These are phyloP conservation scores for Wickerhamiella vanderwaltii DNA, from an alignment of 805 yeast species.

Conservation along the genomic window DNA sequence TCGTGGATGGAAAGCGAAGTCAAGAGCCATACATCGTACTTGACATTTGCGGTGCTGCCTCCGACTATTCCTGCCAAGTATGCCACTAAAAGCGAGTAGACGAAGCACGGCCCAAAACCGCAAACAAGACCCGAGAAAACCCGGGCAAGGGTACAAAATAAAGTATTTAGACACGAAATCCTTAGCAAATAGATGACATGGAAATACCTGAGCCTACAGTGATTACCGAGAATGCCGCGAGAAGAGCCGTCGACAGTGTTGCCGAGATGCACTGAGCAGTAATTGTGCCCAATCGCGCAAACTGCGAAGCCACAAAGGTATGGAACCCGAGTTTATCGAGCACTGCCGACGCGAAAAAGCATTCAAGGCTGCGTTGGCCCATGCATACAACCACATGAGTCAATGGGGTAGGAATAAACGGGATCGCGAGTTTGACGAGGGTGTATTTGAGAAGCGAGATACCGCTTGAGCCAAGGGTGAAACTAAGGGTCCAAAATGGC, in stretches of 20 bases:
- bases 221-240: constrained; percentile 17
- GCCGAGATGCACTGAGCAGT: constrained; percentile 13
- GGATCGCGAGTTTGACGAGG: constrained; percentile 17
- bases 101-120: too few species aligned
- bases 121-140: too few species aligned
- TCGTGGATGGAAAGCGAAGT: constrained; percentile 73
- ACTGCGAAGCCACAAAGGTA: not conserved
- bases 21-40: constrained; percentile 85
- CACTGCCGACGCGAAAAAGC: constrained; percentile 23
- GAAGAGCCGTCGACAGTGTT: constrained; percentile 15
- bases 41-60: constrained; percentile 67
- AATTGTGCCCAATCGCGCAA: constrained; percentile 1
- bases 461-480: constrained; percentile 26
- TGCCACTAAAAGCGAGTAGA: too few species aligned
- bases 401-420: constrained; percentile 22
- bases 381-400: constrained; percentile 18
- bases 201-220: not conserved
- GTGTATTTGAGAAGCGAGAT: constrained; percentile 25
- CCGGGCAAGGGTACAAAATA: too few species aligned
- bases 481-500: constrained; percentile 31
- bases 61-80: constrained; percentile 21
- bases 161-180: too few species aligned
- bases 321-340: constrained; percentile 15
- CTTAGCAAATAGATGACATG: too few species aligned
- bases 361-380: constrained; percentile 26